Percentiles rank a stretch among this genome's conserved stretches.
Evolutionary conservation across 2,329 filamentous ascomycete species (phyloP).

Genomic region (Hawksworthiomyces lignivorus): DNA sequence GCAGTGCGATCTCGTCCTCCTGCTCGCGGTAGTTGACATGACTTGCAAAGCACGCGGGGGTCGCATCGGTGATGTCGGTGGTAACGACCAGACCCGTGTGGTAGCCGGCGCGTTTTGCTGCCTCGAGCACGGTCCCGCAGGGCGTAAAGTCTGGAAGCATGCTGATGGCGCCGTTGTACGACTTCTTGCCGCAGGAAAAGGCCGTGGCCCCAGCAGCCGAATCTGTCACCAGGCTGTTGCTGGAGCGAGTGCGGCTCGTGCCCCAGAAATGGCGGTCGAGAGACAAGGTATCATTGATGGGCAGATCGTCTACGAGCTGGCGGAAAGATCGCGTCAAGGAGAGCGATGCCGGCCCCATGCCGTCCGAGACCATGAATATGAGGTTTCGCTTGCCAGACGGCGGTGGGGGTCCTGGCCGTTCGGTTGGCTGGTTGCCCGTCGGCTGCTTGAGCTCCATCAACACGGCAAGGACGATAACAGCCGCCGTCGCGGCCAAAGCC

Average conservation of each 20-base stretch:
- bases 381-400: conserved; percentile 74
- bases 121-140: conserved; percentile 88
- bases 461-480: conserved; percentile 74
- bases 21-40: conserved; percentile 75
- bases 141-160: conserved; percentile 77
- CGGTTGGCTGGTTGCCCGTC: conserved; percentile 25
- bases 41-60: conserved; percentile 87
- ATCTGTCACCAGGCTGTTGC: conserved; percentile 81
- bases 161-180: conserved; percentile 93
- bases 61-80: conserved; percentile 90
- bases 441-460: conserved; percentile 63
- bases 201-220: conserved; percentile 95
- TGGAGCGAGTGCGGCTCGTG: conserved; percentile 77
- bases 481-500: conserved; percentile 72
- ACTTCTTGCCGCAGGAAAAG: conserved; percentile 88
- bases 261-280: conserved; percentile 89
- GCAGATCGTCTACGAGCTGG: conserved; percentile 67
- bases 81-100: conserved; percentile 92
- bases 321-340: conserved; percentile 80
- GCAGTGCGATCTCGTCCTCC: conserved; percentile 85
- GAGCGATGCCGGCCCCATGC: conserved; percentile 92
- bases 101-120: conserved; percentile 85
- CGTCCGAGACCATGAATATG: conserved; percentile 98
- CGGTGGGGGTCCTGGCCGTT: conserved; percentile 11
- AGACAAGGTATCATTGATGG: conserved; percentile 64